These are phyloP conservation scores for Nannizziopsis barbatae DNA, from an alignment of 2,329 filamentous ascomycete genomes.

Conservation along the genomic window DNA sequence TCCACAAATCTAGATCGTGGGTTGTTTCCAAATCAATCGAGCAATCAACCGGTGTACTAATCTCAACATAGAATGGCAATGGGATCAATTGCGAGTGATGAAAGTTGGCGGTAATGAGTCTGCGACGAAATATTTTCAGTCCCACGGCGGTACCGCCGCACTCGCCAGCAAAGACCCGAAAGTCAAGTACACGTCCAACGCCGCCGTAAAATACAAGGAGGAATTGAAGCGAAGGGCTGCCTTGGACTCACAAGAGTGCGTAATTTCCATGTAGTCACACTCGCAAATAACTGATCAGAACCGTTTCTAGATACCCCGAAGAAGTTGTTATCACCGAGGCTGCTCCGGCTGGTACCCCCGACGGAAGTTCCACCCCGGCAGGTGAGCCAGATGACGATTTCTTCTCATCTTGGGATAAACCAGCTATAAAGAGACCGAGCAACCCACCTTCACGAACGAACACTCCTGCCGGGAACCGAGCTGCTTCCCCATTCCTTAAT, in stretches of 20 bases:
- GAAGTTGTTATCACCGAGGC: slow-evolving; percentile 78
- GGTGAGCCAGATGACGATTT: slow-evolving; percentile 83
- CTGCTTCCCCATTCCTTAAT: slow-evolving; percentile 81
- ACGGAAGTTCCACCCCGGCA: slow-evolving; percentile 63
- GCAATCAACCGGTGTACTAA: slow-evolving; percentile 17
- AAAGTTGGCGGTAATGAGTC: slow-evolving; percentile 98
- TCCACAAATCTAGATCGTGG: slow-evolving; percentile 97
- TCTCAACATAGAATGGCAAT: slow-evolving; percentile 69
- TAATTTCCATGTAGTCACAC: slow-evolving; percentile 11
- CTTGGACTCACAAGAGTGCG: slow-evolving; percentile 73
- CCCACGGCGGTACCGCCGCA: slow-evolving; percentile 85
- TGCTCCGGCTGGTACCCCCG: slow-evolving; percentile 46
- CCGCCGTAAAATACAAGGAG: slow-evolving; percentile 96
- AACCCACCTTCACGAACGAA: slow-evolving; percentile 83
- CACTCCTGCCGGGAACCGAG: slow-evolving; percentile 69
- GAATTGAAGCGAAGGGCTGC: slow-evolving; percentile 79
- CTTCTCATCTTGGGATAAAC: slow-evolving; percentile 98
- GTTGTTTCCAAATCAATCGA: slow-evolving; percentile 30
- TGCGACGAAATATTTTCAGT: slow-evolving; percentile 95
- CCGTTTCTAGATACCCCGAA: slow-evolving; percentile 56
- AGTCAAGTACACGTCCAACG: slow-evolving; percentile 87
- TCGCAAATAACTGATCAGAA: background rate
- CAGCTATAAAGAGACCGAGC: slow-evolving; percentile 87
- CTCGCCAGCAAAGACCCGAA: slow-evolving; percentile 94
- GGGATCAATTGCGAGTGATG: slow-evolving; percentile 94